A percentile compares a stretch with the other conserved stretches of the same genome.
Evolutionary conservation across 2,329 filamentous ascomycete species (phyloP).

Genomic region (Fusarium sp.): DNA sequence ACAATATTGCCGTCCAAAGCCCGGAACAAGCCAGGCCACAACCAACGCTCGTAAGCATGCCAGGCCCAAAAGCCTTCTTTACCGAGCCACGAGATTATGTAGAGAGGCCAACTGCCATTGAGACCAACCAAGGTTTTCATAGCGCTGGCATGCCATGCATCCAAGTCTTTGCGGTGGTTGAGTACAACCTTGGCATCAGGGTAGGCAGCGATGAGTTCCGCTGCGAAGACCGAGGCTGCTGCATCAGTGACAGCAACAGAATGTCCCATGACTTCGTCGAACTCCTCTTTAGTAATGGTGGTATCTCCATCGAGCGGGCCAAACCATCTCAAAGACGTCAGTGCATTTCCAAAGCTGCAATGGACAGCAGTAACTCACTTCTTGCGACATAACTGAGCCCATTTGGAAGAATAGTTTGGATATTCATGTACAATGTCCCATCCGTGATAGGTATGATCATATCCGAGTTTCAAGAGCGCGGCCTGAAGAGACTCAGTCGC

Average conservation of each 20-base stretch:
- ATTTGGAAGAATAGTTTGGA: constrained; percentile 20
- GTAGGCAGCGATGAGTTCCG: constrained; percentile 33
- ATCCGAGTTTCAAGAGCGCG: constrained; percentile 48
- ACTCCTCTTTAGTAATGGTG: constrained; percentile 19
- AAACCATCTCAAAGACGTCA: constrained; percentile 22
- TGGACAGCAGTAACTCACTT: constrained; percentile 4
- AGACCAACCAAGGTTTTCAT: constrained; percentile 21
- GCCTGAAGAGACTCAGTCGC: constrained; percentile 54
- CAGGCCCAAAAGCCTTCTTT: constrained; percentile 2
- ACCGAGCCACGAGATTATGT: not conserved
- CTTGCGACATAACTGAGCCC: constrained; percentile 24
- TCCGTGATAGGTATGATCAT: constrained; percentile 54
- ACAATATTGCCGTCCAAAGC: constrained; percentile 9
- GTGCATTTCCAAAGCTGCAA: no score
- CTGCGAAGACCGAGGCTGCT: constrained; percentile 27
- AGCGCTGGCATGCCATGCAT: constrained; percentile 35
- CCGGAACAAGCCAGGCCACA: constrained; percentile 13
- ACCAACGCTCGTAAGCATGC: constrained; percentile 14
- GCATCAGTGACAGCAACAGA: constrained; percentile 31
- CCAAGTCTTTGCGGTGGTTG: constrained; percentile 26
- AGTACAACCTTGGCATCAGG: constrained; percentile 37
- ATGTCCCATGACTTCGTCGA: constrained; percentile 30
- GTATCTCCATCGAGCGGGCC: constrained; percentile 20
- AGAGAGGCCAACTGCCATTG: constrained; percentile 12
- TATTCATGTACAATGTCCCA: constrained; percentile 53